Evolutionary conservation across 1,284 basidiomycete species (phyloP), one percentile per base, ranked within the genome.

Genomic region (Puccinia horiana): DNA sequence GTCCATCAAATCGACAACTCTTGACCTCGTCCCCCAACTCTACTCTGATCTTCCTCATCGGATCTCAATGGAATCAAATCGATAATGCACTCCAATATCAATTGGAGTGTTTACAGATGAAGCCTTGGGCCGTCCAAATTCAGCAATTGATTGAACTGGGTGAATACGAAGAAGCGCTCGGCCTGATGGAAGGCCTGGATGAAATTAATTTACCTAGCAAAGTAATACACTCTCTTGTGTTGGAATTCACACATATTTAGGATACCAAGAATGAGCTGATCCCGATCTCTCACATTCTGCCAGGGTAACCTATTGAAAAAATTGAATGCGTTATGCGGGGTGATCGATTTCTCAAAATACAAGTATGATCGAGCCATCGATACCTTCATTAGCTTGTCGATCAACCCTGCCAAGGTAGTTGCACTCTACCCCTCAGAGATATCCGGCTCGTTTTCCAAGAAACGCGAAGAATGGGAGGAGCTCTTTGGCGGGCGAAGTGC

Each of bases 341-440:
- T 97, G 0, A 89, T 92, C 0, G 90, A 93, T 78, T 95, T 96
- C 87, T 90, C 90, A 3, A 88, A 89, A 9, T 89, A 90, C 20
- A 89, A 91, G 78, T 95, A 90, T 84, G 91, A 93, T 83, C 88
- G 89, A 20, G 96, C 96, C 0, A 92, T 98, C 81, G 92, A 96
- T 85, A 90, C 91, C 0, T 96, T 99, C 86, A 91, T 96, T 74
- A 91, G 92, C 61, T 91, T 96, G 65, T 93, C 98, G 84, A 90
- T 94, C 83, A 96, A 97, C 85, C 96, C 96, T 0, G 94, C 95
- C 1, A 94, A 96, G 85, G 94, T 99, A 0, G 90, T 99, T 18
- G 93, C 95, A 0, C 88, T 98, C 4, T 99, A 94, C 86, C 94
- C 95, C 0, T 90, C 92, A 69, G 89, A 89, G 23, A 91, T 99